Percentiles rank a stretch among this genome's conserved stretches.
Evolutionary conservation across 805 yeast species (phyloP).

Genomic region (Candida namnaoensis): DNA sequence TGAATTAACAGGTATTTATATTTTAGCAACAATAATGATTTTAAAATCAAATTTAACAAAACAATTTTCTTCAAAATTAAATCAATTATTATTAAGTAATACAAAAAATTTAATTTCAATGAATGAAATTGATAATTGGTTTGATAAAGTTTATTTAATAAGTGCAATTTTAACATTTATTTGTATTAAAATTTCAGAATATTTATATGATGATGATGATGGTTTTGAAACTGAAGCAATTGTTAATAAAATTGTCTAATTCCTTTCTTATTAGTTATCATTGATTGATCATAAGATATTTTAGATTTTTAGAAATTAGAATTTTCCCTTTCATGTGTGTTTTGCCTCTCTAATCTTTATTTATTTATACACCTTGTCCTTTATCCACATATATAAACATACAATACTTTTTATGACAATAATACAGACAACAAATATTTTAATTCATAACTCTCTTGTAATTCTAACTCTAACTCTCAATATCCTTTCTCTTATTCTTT

Average conservation of each 20-base stretch:
- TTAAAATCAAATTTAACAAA: conserved; percentile 29
- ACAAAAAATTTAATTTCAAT: conserved; percentile 14
- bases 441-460: too few species aligned
- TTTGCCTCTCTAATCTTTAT: too few species aligned
- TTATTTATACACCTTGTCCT: too few species aligned
- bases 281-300: too few species aligned
- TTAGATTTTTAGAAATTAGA: too few species aligned
- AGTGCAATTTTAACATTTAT: conserved; percentile 21
- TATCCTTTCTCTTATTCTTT: too few species aligned
- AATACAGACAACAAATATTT: too few species aligned
- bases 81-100: conserved; percentile 18
- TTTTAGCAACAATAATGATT: conserved; percentile 28
- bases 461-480: too few species aligned
- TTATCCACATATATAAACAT: too few species aligned
- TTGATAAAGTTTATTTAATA: conserved; percentile 26
- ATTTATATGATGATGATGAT: conserved; percentile 9
- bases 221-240: conserved; percentile 12
- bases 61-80: conserved; percentile 22
- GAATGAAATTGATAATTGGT: conserved; percentile 28
- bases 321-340: too few species aligned
- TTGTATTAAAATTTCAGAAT: conserved; percentile 12
- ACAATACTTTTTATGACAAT: too few species aligned
- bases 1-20: conserved; percentile 29
- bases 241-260: conserved; percentile 6
- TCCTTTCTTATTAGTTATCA: too few species aligned